Evolutionary conservation across 139 green algal species (phyloP), one percentile per base, ranked within the genome.

Genomic region (Raphidocelis subcapitata): DNA sequence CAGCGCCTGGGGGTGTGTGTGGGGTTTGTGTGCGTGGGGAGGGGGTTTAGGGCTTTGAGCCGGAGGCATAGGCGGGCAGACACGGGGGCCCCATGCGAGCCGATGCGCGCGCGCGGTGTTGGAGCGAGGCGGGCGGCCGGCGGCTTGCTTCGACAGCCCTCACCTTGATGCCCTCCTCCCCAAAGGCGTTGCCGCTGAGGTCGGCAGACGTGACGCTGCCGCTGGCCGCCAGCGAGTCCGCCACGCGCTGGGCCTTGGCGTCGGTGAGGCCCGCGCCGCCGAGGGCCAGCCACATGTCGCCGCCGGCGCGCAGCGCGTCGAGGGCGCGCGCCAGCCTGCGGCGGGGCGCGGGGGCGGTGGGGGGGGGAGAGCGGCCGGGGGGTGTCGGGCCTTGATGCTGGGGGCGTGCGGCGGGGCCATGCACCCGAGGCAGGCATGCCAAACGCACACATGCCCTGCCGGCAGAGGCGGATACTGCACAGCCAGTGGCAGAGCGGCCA

Each of bases 101-200:
- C 20, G 49, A 57, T 57, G 49, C 18, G 18, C 24, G 24, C 18
- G 15, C 23, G 15, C 16, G 14, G 12, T 37, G 10, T 33, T 24
- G 29, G 29, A 62, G 5, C 28, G 8, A 47, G 36, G n/a, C 65
- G 21, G 35, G 15, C 1, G n/a, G 4, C 15, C 32, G 36, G 5
- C 15, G 54, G 12, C 18, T 56, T 33, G 8, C 3, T 55, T 55
- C 5, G 10, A 21, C 12, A 12, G 5, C 15, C 10, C 77, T 55
- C 24, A 88, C 83, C 83, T 82, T 57, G 1, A 79, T 85, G 26
- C 84, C 88, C 16, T 87, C 83, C 26, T 87, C 80, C 2, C 74
- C 72, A 32, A 93, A 81, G 49, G 79, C 75, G 66, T 92, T 93
- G n/a, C 61, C 36, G 0, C 81, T 84, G 31, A 93, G 74, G 65